A percentile compares a stretch with the other conserved stretches of the same genome.
These are phyloP conservation scores for Volutella citrinella DNA, from an alignment of 2,329 filamentous ascomycete species.

Conservation along the genomic window DNA sequence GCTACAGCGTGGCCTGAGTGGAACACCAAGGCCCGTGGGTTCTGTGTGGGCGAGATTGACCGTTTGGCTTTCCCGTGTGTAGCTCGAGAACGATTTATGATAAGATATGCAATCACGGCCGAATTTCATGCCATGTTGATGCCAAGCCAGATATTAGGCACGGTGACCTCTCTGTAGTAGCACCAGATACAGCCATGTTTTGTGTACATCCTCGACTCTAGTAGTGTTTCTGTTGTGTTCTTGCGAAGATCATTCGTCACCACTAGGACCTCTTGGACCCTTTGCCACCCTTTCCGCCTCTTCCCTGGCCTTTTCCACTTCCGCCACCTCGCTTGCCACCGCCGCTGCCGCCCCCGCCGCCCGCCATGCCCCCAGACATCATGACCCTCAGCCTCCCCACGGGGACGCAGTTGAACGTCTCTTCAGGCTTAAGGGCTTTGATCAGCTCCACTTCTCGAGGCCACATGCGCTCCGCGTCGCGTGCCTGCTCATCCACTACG, in stretches of 20 bases:
- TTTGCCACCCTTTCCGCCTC: constrained; percentile 36
- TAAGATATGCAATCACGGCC: no score
- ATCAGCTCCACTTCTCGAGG: constrained; percentile 83
- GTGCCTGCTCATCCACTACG: constrained; percentile 57
- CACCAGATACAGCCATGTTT: constrained; percentile 1
- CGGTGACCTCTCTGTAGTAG: background rate
- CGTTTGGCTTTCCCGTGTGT: no score
- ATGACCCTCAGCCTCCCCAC: constrained; percentile 79
- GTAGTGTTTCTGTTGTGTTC: no score
- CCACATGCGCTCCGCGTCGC: constrained; percentile 75
- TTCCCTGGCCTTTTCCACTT: constrained; percentile 29
- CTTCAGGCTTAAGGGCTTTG: constrained; percentile 74
- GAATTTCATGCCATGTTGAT: no score
- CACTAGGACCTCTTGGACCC: constrained; percentile 42
- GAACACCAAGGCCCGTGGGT: background rate
- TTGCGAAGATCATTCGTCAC: no score
- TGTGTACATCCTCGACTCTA: no score
- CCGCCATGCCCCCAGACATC: constrained; percentile 57
- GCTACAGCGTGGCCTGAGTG: constrained; percentile 18
- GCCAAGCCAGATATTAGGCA: no score
- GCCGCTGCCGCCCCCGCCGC: constrained; percentile 40
- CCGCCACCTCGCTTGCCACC: constrained; percentile 33
- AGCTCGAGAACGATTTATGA: background rate
- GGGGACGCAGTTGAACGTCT: constrained; percentile 76
- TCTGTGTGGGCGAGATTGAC: constrained; percentile 1